These are phyloP conservation scores for Plantago ovata DNA, from an alignment of 257 asterid species.

Conservation along the genomic window DNA sequence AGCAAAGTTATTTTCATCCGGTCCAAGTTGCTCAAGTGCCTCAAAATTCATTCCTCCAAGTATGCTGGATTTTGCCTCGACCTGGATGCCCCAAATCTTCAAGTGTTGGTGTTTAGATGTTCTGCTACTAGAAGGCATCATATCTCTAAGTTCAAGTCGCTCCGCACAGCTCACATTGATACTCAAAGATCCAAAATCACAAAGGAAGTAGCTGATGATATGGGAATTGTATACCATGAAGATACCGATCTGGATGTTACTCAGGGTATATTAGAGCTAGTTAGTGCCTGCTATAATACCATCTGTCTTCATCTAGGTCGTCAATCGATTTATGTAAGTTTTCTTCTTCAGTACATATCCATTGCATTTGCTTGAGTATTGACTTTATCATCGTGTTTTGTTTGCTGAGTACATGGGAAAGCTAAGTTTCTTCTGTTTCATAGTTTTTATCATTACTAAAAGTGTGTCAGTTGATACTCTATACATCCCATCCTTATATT, in stretches of 20 bases:
- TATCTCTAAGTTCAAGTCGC: not conserved
- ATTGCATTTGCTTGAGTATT: not conserved
- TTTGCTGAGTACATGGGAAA: too few species aligned
- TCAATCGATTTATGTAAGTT: not conserved
- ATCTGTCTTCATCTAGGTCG: not conserved
- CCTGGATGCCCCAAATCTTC: slow-evolving; percentile 9
- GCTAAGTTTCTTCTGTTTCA: too few species aligned
- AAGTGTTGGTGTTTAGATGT: not conserved
- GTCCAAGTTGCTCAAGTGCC: slow-evolving; percentile 2
- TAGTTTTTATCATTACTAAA: too few species aligned
- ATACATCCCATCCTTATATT: too few species aligned
- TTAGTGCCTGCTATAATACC: slow-evolving; percentile 5
- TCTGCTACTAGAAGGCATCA: not conserved
- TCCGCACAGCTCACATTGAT: slow-evolving; percentile 9
- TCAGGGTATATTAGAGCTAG: not conserved
- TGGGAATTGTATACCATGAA: not conserved
- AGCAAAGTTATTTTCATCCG: not conserved
- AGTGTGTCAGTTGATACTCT: too few species aligned
- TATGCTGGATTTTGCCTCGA: not conserved
- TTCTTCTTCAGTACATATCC: not conserved
- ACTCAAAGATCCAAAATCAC: not conserved
- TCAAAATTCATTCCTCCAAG: not conserved
- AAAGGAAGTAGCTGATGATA: not conserved
- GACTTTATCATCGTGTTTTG: too few species aligned
- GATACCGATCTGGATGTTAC: not conserved